These are phyloP conservation scores for Candida chauliodis DNA, from an alignment of 805 yeast genomes.

Conservation along the genomic window DNA sequence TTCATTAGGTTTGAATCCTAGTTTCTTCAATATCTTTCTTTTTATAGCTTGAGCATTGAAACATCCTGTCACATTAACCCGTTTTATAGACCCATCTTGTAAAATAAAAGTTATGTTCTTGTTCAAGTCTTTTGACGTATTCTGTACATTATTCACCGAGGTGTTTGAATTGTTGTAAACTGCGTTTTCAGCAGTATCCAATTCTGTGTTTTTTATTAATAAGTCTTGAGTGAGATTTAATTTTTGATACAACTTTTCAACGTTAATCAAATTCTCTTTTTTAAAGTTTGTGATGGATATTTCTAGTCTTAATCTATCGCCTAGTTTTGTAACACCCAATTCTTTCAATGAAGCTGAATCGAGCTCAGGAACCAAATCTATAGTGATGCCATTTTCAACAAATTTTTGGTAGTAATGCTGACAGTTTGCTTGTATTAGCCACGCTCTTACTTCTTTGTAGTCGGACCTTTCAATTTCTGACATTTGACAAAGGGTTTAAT, in stretches of 20 bases:
- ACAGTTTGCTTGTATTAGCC: conserved; percentile 35
- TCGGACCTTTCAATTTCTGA: conserved; percentile 10
- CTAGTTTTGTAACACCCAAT: conserved; percentile 71
- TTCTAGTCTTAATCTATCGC: conserved; percentile 75
- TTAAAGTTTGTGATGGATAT: conserved; percentile 51
- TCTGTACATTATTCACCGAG: neutral
- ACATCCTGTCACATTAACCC: conserved; percentile 72
- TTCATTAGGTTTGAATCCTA: conserved; percentile 45
- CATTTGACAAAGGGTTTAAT: neutral
- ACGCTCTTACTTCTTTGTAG: conserved; percentile 26
- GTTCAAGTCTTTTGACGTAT: conserved; percentile 18
- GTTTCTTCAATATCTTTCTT: conserved; percentile 57
- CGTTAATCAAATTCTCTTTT: conserved; percentile 25
- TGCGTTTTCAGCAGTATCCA: neutral
- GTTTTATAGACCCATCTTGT: conserved; percentile 68
- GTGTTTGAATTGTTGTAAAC: conserved; percentile 1
- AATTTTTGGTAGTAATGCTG: conserved; percentile 32
- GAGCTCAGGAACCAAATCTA: conserved; percentile 54
- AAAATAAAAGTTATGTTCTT: conserved; percentile 62
- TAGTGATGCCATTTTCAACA: conserved; percentile 50
- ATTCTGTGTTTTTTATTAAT: neutral
- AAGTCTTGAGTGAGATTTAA: neutral
- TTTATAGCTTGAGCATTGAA: conserved; percentile 78
- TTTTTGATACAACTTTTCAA: conserved; percentile 21
- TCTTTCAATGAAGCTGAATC: conserved; percentile 66